Evolutionary conservation across 2,329 filamentous ascomycete genomes (phyloP).

Genomic region (Bisporella sp.): DNA sequence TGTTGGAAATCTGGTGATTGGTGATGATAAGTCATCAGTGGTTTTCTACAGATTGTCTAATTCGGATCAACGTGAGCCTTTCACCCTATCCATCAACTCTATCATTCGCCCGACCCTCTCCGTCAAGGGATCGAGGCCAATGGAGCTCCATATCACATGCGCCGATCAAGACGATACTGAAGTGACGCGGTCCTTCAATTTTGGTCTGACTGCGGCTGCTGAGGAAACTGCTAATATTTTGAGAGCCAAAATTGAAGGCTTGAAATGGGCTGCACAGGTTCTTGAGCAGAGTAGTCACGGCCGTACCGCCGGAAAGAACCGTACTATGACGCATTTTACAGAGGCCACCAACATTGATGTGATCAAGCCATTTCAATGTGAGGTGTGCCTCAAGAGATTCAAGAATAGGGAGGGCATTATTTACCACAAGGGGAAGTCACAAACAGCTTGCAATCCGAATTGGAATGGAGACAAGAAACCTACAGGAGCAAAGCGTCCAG

Average conservation of each 20-base stretch:
- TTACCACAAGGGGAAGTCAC: constrained; percentile 26
- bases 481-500: too few species aligned
- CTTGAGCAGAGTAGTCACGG: constrained; percentile 3
- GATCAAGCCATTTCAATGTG: constrained; percentile 23
- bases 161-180: constrained; percentile 6
- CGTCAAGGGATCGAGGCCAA: constrained; percentile 21
- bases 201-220: constrained; percentile 9
- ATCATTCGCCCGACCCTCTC: constrained; percentile 20
- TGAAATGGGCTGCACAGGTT: constrained; percentile 11
- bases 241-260: constrained; percentile 22
- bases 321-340: not conserved
- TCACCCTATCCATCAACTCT: constrained; percentile 12
- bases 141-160: constrained; percentile 21
- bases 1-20: constrained; percentile 22
- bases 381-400: constrained; percentile 21
- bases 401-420: constrained; percentile 27
- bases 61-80: constrained; percentile 5
- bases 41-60: constrained; percentile 13
- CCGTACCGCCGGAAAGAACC: constrained; percentile 1
- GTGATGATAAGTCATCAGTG: constrained; percentile 15
- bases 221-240: constrained; percentile 18
- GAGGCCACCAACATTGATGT: constrained; percentile 13
- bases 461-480: not conserved
- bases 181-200: constrained; percentile 19
- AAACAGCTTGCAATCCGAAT: constrained; percentile 26